Conservation (phyloP, 2,329 filamentous ascomycete species). For the Alternaria rosae region DNA sequence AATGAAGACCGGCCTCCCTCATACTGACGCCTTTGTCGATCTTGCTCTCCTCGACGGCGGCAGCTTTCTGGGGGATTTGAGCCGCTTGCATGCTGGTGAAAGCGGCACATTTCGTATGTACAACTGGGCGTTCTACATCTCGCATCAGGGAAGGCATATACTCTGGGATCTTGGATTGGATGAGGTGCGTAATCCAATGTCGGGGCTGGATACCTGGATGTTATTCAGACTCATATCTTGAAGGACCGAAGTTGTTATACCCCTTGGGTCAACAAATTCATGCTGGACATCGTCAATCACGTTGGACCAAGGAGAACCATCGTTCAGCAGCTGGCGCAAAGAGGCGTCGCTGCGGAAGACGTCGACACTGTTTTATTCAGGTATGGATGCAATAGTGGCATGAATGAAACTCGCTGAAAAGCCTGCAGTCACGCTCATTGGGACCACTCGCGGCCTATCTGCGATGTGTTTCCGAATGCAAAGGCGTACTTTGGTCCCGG, state of each 20-base stretch:
- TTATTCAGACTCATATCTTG: constrained; percentile 1
- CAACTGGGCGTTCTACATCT: constrained; percentile 45
- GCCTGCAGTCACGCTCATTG: constrained; percentile 42
- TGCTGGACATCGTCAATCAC: constrained; percentile 37
- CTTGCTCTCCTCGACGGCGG: constrained; percentile 44
- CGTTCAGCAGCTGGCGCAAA: constrained; percentile 34
- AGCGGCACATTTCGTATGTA: constrained; percentile 45
- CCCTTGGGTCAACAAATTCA: constrained; percentile 43
- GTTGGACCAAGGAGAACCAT: constrained; percentile 39
- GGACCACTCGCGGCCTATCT: constrained; percentile 44
- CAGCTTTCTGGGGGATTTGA: constrained; percentile 40
- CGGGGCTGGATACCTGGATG: not conserved
- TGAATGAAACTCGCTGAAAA: not conserved
- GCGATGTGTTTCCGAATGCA: constrained; percentile 38
- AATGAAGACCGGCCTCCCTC: constrained; percentile 11
- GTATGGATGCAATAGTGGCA: constrained; percentile 12
- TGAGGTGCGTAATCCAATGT: constrained; percentile 26
- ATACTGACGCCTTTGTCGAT: constrained; percentile 29
- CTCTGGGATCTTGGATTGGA: constrained; percentile 45
- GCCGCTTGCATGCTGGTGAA: constrained; percentile 37
- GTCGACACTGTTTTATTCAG: constrained; percentile 43
- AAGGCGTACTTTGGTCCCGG: constrained; percentile 43
- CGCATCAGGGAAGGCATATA: constrained; percentile 32
- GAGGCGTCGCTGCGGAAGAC: constrained; percentile 27
- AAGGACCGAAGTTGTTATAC: constrained; percentile 44